Conservation (phyloP, 371 early-diverging fungal species). For the Blastocladiella emersonii region DNA sequence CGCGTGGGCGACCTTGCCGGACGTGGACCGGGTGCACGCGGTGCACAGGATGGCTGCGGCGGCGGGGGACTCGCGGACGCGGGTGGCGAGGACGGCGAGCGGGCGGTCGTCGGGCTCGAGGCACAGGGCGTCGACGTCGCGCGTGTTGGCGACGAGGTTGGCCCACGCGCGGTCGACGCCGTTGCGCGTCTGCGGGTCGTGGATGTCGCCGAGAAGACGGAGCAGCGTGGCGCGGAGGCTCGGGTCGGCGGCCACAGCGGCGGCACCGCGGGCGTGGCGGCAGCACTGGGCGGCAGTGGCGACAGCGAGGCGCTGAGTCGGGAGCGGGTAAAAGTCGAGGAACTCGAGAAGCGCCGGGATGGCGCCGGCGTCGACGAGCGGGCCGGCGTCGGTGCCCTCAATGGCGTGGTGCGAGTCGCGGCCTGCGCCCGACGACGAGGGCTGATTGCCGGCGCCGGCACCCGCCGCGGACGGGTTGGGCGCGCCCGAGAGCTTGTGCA, state of each 20-base stretch:
- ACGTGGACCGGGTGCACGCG: background rate
- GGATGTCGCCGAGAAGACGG: too few species aligned
- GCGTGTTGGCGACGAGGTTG: too few species aligned
- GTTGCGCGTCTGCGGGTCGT: background rate
- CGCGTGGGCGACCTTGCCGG: background rate
- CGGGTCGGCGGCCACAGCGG: background rate
- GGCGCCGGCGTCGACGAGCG: conserved; percentile 64
- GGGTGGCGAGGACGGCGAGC: background rate
- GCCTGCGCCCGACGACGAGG: background rate
- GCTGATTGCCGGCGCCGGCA: background rate
- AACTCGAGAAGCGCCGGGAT: conserved; percentile 64
- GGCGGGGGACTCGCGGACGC: background rate
- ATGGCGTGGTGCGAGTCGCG: too few species aligned
- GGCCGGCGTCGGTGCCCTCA: conserved; percentile 40
- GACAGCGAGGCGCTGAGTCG: conserved; percentile 70
- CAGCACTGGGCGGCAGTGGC: conserved; percentile 67
- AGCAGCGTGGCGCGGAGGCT: background rate
- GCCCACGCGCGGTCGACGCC: background rate
- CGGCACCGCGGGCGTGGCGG: conserved; percentile 9
- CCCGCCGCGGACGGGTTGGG: background rate
- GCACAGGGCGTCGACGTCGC: background rate
- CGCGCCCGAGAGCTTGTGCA: background rate
- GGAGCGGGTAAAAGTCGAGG: conserved; percentile 76
- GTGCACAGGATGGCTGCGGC: background rate
- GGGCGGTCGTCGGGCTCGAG: background rate